These are phyloP conservation scores for Elaeis oleifera DNA, from an alignment of 202 grass and related monocot genomes.

Conservation along the genomic window DNA sequence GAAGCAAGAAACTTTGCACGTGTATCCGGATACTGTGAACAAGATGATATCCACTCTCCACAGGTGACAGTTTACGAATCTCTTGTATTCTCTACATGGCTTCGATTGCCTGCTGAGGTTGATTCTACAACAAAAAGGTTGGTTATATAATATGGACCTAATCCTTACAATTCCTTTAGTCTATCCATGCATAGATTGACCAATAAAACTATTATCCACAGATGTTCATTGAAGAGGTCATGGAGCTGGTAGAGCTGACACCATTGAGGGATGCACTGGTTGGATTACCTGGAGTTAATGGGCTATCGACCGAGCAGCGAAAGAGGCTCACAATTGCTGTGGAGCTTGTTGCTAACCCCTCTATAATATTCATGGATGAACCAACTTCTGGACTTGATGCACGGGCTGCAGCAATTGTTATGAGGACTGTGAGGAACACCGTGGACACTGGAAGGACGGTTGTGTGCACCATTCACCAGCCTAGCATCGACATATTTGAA, in stretches of 20 bases:
- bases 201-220: slow-evolving; percentile 24
- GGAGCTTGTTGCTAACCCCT: slow-evolving; percentile 94
- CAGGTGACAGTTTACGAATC: slow-evolving; percentile 88
- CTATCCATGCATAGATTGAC: background rate
- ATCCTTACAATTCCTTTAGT: slow-evolving; percentile 15
- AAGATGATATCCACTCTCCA: slow-evolving; percentile 94
- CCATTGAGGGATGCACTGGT: slow-evolving; percentile 70
- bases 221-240: slow-evolving; percentile 88
- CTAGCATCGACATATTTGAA: slow-evolving; percentile 98
- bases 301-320: slow-evolving; percentile 80
- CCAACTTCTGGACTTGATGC: slow-evolving; percentile 93
- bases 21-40: slow-evolving; percentile 91
- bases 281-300: slow-evolving; percentile 79
- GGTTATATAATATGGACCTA: slow-evolving; percentile 10
- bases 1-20: slow-evolving; percentile 98
- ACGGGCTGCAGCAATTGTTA: slow-evolving; percentile 91
- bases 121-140: slow-evolving; percentile 60
- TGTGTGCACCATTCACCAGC: slow-evolving; percentile 97
- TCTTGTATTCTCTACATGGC: slow-evolving; percentile 75
- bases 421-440: slow-evolving; percentile 88
- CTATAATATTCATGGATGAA: slow-evolving; percentile 96
- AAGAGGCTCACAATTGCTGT: slow-evolving; percentile 97
- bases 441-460: slow-evolving; percentile 84
- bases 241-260: slow-evolving; percentile 86
- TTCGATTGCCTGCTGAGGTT: slow-evolving; percentile 60